These are phyloP conservation scores for Waltergamsia citrina DNA, from an alignment of 2,329 filamentous ascomycete species.

Conservation along the genomic window DNA sequence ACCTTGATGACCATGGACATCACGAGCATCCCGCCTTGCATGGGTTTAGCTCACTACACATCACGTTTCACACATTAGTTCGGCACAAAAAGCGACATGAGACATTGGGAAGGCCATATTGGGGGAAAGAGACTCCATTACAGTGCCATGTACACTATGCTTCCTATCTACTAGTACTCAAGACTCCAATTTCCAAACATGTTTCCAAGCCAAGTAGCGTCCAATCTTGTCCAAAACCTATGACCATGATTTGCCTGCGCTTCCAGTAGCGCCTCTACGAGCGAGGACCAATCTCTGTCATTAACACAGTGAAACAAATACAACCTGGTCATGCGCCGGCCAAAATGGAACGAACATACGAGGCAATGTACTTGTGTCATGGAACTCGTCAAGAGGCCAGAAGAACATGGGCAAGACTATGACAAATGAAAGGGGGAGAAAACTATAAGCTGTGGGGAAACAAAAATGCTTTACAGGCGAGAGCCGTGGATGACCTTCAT, in stretches of 20 bases:
- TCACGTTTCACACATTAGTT: too few species aligned
- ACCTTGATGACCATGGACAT: too few species aligned
- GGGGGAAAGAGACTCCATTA: slow-evolving; percentile 1
- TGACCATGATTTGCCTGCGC: too few species aligned
- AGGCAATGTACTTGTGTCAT: neutral
- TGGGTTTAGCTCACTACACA: too few species aligned
- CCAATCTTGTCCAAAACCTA: slow-evolving; percentile 3
- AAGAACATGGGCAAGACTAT: neutral
- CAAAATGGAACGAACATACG: neutral
- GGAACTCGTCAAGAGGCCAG: neutral
- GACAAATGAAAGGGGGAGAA: slow-evolving; percentile 1
- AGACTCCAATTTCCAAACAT: slow-evolving; percentile 2
- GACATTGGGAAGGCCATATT: too few species aligned
- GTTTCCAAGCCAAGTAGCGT: slow-evolving; percentile 1
- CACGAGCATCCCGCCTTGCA: too few species aligned
- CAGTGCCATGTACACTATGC: slow-evolving; percentile 3
- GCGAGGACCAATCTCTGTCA: too few species aligned
- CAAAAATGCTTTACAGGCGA: slow-evolving; percentile 42
- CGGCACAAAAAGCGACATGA: too few species aligned
- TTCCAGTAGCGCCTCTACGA: too few species aligned
- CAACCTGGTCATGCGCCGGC: neutral
- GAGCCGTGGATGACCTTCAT: slow-evolving; percentile 94
- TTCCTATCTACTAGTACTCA: slow-evolving; percentile 5
- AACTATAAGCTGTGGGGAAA: neutral
- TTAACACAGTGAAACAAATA: neutral